A percentile compares a stretch with the other conserved stretches of the same genome.
phyloP scores from a whole-genome alignment of 805 yeast species.

The Kodamaea kakaduensis region DNA sequence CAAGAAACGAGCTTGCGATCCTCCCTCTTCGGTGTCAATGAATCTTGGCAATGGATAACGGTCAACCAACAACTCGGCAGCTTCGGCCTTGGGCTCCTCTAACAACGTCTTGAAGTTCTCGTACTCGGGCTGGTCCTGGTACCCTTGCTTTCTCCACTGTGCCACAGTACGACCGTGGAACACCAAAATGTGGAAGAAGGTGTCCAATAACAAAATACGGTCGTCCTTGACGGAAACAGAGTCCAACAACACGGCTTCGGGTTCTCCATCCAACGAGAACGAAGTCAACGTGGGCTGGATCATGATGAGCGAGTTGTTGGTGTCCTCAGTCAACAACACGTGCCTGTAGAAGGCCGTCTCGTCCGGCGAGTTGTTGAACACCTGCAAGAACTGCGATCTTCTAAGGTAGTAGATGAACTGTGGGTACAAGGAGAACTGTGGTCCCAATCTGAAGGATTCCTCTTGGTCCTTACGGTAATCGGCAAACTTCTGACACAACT shows the following conservation, averaged over 20 bases:
- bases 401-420: constrained; percentile 94
- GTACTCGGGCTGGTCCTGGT: constrained; percentile 87
- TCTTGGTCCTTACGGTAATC: constrained; percentile 88
- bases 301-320: constrained; percentile 90
- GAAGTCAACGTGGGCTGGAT: constrained; percentile 95
- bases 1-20: constrained; percentile 96
- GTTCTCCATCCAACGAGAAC: constrained; percentile 71
- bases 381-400: constrained; percentile 93
- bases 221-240: constrained; percentile 90
- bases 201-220: constrained; percentile 81
- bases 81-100: constrained; percentile 87
- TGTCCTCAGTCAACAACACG: constrained; percentile 84
- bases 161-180: constrained; percentile 95
- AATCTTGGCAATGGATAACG: constrained; percentile 97
- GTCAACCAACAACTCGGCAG: constrained; percentile 84
- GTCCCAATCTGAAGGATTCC: constrained; percentile 74
- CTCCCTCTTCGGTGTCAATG: constrained; percentile 96
- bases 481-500: constrained; percentile 88
- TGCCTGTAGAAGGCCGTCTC: constrained; percentile 98
- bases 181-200: constrained; percentile 93
- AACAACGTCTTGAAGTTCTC: constrained; percentile 81
- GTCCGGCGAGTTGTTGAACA: constrained; percentile 97
- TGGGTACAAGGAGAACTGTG: constrained; percentile 83
- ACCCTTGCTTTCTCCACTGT: constrained; percentile 93
- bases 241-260: constrained; percentile 88